These are phyloP conservation scores for Pholiota microspora DNA, from an alignment of 768 basidiomycete species.

Conservation along the genomic window DNA sequence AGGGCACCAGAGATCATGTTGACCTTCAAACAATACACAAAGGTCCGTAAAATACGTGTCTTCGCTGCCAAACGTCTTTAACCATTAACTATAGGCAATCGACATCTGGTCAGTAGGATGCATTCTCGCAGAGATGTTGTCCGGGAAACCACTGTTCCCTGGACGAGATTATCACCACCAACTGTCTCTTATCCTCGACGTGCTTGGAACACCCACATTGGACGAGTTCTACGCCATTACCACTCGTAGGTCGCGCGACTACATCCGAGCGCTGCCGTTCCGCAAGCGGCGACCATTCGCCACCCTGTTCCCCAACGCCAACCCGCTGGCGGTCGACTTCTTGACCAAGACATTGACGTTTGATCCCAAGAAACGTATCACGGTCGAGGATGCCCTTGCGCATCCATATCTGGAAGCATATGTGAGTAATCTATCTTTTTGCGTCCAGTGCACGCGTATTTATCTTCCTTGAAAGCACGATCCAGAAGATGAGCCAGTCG, in stretches of 20 bases:
- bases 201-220: conserved; percentile 93
- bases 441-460: not conserved
- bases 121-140: conserved; percentile 96
- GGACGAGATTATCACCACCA: conserved; percentile 98
- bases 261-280: conserved; percentile 93
- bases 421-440: conserved; percentile 39
- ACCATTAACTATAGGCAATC: conserved; percentile 52
- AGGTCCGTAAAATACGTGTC: conserved; percentile 54
- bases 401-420: conserved; percentile 96
- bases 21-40: conserved; percentile 98
- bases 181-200: conserved; percentile 91
- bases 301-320: conserved; percentile 89
- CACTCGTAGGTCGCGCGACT: conserved; percentile 87
- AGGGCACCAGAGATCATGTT: conserved; percentile 99
- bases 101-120: conserved; percentile 89
- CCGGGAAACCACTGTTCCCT: conserved; percentile 93
- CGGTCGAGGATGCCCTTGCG: conserved; percentile 91
- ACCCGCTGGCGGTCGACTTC: conserved; percentile 62
- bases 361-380: conserved; percentile 95
- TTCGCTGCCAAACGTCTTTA: conserved; percentile 17
- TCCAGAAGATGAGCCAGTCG: conserved; percentile 94
- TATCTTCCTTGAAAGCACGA: conserved; percentile 61
- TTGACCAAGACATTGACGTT: conserved; percentile 92
- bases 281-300: conserved; percentile 82
- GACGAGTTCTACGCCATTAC: conserved; percentile 99